Evolutionary conservation across 495 filamentous ascomycete species (phyloP).

Genomic region (Penicillium tannophilum): DNA sequence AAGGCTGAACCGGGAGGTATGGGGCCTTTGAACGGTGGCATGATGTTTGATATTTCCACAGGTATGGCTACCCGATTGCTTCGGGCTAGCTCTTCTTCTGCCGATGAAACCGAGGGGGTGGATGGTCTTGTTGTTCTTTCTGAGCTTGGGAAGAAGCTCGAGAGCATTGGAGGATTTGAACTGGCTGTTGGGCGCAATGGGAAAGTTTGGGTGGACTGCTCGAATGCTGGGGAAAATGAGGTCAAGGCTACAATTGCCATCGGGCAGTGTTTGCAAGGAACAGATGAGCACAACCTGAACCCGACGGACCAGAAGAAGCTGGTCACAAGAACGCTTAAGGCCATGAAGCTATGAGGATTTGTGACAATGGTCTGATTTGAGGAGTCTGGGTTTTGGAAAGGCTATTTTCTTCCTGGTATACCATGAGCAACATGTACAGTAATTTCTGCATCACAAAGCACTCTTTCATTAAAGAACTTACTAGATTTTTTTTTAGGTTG

Average conservation of each 20-base stretch:
- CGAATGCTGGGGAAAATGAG: constrained; percentile 57
- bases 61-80: constrained; percentile 78
- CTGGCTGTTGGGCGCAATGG: constrained; percentile 94
- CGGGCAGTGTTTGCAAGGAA: constrained; percentile 76
- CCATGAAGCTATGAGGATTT: constrained; percentile 42
- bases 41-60: constrained; percentile 78
- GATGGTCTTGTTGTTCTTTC: constrained; percentile 74
- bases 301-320: constrained; percentile 78
- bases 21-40: constrained; percentile 82
- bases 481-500: not conserved
- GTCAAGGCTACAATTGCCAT: constrained; percentile 70
- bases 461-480: not conserved
- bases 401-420: constrained; percentile 11
- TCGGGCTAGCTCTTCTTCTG: constrained; percentile 52
- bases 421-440: constrained; percentile 15
- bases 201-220: constrained; percentile 81
- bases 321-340: constrained; percentile 66
- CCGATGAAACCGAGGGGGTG: constrained; percentile 55
- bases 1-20: constrained; percentile 86
- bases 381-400: constrained; percentile 17
- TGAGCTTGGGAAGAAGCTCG: constrained; percentile 73
- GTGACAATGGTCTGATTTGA: constrained; percentile 6
- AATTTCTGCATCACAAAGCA: constrained; percentile 4
- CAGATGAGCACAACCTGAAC: constrained; percentile 67
- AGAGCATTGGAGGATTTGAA: constrained; percentile 74